Percentiles rank a stretch among this genome's conserved stretches.
These are phyloP conservation scores for Avena eriantha DNA, from an alignment of 176 grass and related monocot species.

Conservation along the genomic window DNA sequence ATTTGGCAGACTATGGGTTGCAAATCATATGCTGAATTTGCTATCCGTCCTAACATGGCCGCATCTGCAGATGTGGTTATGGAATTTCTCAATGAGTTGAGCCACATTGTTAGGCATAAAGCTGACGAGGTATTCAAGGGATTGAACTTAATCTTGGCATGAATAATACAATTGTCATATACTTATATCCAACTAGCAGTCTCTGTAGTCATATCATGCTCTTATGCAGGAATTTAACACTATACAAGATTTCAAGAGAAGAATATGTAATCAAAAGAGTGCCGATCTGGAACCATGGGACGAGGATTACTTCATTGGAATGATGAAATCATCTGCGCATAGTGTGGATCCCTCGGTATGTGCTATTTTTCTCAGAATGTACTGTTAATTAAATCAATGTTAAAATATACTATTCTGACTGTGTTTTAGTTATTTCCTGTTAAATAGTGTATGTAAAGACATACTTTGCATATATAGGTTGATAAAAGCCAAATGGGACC, in stretches of 20 bases:
- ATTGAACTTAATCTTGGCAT: constrained; percentile 20
- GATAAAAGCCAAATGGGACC: not conserved
- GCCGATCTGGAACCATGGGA: constrained; percentile 90
- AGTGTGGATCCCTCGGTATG: constrained; percentile 69
- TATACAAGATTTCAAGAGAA: constrained; percentile 83
- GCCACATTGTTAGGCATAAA: constrained; percentile 69
- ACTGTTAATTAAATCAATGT: constrained; percentile 21
- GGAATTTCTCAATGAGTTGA: constrained; percentile 84
- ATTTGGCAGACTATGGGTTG: constrained; percentile 78
- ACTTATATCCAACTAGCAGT: constrained; percentile 35
- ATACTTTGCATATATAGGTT: constrained; percentile 30
- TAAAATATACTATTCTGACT: constrained; percentile 18
- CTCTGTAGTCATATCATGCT: constrained; percentile 39
- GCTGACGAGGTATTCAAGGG: constrained; percentile 71
- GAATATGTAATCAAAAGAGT: constrained; percentile 56
- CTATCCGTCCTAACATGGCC: constrained; percentile 92
- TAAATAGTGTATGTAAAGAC: constrained; percentile 13
- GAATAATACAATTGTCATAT: not conserved
- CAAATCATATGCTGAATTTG: constrained; percentile 91
- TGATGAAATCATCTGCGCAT: constrained; percentile 82
- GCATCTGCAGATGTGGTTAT: constrained; percentile 74
- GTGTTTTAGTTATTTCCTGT: constrained; percentile 6
- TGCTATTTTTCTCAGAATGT: constrained; percentile 30
- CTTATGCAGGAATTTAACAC: constrained; percentile 67
- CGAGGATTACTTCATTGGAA: constrained; percentile 81